Percentiles rank a stretch among this genome's conserved stretches.
Conservation (phyloP, 163 green algal genomes). For the Trebouxiophyceae sp. region DNA sequence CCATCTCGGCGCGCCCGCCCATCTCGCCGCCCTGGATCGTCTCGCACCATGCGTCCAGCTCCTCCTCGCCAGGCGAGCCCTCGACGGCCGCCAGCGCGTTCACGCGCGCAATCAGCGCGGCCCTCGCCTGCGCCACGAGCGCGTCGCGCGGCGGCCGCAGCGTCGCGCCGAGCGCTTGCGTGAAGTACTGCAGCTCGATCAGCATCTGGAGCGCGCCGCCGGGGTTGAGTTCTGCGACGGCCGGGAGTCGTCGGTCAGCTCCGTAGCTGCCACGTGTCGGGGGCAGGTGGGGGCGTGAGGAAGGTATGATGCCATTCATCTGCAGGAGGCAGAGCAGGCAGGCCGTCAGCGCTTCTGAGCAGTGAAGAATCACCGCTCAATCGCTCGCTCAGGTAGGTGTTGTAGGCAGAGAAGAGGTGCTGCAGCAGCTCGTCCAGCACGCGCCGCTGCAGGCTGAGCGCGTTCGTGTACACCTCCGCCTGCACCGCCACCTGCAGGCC, state of each 20-base stretch:
- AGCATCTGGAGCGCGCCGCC: constrained; percentile 12
- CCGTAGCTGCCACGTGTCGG: neutral
- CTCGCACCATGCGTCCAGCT: neutral
- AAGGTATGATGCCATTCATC: too few species aligned
- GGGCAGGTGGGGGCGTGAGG: neutral
- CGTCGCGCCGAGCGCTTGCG: neutral
- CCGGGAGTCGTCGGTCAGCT: neutral
- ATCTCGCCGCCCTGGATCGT: neutral
- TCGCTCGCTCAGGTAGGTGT: neutral
- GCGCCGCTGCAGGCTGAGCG: constrained; percentile 2
- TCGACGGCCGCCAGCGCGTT: too few species aligned
- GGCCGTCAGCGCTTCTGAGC: neutral
- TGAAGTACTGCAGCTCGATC: constrained; percentile 12
- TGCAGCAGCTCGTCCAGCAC: constrained; percentile 20
- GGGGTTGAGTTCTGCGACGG: constrained; percentile 2
- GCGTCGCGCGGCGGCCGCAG: neutral
- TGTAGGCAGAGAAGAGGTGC: constrained; percentile 11
- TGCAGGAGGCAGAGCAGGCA: too few species aligned
- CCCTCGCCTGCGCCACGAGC: neutral
- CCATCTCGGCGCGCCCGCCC: neutral
- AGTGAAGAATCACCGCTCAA: constrained; percentile 2
- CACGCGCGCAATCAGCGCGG: too few species aligned
- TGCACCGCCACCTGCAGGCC: constrained; percentile 6
- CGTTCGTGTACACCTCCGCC: constrained; percentile 5
- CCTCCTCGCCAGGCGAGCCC: neutral